A percentile compares a stretch with the other conserved stretches of the same genome.
Conservation (phyloP, 225 moss, liverwort and hornwort genomes). For the Thuidium tamariscinum region DNA sequence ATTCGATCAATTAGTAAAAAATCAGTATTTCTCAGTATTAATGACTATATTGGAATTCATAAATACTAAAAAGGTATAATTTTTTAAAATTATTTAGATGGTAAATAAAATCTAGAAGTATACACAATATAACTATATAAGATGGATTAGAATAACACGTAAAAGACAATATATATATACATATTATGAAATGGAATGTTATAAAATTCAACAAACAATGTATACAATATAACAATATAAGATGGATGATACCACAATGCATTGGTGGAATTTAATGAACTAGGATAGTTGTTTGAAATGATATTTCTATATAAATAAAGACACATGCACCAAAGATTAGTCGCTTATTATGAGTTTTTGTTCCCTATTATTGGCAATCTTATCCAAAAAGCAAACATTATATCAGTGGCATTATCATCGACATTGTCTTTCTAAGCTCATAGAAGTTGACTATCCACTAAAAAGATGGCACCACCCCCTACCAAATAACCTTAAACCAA, state of each 20-base stretch:
- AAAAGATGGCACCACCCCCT: too few species aligned
- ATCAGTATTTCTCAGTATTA: too few species aligned
- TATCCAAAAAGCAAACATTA: background rate
- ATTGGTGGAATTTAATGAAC: background rate
- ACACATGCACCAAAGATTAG: background rate
- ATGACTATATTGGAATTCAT: background rate
- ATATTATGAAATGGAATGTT: too few species aligned
- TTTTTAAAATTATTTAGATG: background rate
- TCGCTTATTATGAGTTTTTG: too few species aligned
- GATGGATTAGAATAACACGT: too few species aligned
- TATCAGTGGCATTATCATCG: rapidly evolving
- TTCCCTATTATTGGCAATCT: too few species aligned
- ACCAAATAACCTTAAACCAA: too few species aligned
- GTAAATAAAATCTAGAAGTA: background rate
- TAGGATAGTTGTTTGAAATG: background rate
- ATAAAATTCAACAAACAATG: background rate
- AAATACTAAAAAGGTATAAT: background rate
- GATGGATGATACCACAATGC: background rate
- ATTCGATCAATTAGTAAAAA: background rate
- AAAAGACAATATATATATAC: too few species aligned
- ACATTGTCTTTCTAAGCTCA: background rate
- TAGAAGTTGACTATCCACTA: rapidly evolving
- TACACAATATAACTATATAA: background rate
- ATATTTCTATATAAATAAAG: background rate
- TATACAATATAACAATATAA: background rate